Base-by-base conservation (phyloP, 176 grass and related monocot species). In the Luzula sylvatica region DNA sequence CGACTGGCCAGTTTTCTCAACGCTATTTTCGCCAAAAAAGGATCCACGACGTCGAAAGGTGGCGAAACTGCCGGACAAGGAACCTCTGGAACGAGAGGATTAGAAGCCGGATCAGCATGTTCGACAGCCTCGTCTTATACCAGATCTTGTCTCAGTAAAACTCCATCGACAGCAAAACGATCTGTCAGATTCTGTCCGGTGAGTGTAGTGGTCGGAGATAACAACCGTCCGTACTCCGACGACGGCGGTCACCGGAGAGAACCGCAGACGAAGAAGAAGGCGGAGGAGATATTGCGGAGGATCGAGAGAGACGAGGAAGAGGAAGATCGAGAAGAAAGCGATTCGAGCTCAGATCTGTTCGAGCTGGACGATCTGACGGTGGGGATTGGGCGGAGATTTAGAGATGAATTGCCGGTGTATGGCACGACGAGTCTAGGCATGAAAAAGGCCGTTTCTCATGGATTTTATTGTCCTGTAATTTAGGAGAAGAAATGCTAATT, bases 271-370 rank as follows among this genome's bases (percentile, higher is more conserved):
- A 71, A 56, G 58, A 79, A 65, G 18, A 79, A 71, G 48, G 68
- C 74, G 64, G 68, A 60, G 65, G 71, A 72, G 68, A 75, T 98
- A 46, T 69, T 83, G 42, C 65, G 77, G 25, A 78, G 72, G 50
- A 50, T 82, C 58, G 92, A 86, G 57, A 73, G 79, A 25, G 87
- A 78, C 7, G 86, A 84, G 3, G 75, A 77, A 24, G 82, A 86
- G 0, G 82, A 87, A 5, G 79, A 78, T 26, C 78, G 79, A 9
- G 82, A 79, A 0, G 75, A 57, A 53, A 98, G 92, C 75, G 85
- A 90, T 80, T 83, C 92, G 42, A 98, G 92, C 75, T 98, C 92
- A 12, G 86, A 98, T 78, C 81, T 98, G 38, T 98, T 98, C 77
- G 93, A 98, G 47, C 55, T 98, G 13, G 93, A 90, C 54, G 88